A percentile compares a stretch with the other conserved stretches of the same genome.
These are phyloP conservation scores for Salix viminalis DNA, from an alignment of 345 rosid genomes.

Conservation along the genomic window DNA sequence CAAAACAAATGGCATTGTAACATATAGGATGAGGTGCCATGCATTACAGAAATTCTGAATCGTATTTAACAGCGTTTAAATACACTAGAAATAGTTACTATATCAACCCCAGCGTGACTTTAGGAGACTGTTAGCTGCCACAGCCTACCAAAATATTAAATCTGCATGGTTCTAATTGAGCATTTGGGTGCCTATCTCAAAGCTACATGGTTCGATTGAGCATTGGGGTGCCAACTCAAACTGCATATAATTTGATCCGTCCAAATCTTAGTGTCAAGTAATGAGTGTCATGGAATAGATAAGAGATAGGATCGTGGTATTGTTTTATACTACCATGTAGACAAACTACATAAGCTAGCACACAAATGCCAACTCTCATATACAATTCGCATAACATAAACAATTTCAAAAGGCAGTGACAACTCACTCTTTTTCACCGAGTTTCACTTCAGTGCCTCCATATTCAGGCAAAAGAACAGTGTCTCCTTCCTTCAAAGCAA, in stretches of 20 bases:
- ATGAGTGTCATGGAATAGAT: not conserved
- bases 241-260: not conserved
- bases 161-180: not conserved
- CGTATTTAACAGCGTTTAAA: too few species aligned
- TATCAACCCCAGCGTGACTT: too few species aligned
- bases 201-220: not conserved
- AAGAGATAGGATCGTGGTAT: not conserved
- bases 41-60: not conserved
- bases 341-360: not conserved
- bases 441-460: conserved; percentile 31
- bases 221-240: not conserved
- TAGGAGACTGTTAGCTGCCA: too few species aligned
- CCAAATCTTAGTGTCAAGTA: not conserved
- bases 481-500: conserved; percentile 24
- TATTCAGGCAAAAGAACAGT: conserved; percentile 27
- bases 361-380: not conserved
- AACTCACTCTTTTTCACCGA: conserved; percentile 27
- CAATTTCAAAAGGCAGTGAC: not conserved
- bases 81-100: too few species aligned
- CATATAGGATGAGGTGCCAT: not conserved
- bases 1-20: not conserved
- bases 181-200: not conserved
- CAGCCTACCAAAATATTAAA: too few species aligned
- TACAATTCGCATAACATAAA: not conserved
- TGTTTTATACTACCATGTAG: not conserved